phyloP scores from a whole-genome alignment of 2,329 filamentous ascomycete genomes.

The Diaporthe sp. region DNA sequence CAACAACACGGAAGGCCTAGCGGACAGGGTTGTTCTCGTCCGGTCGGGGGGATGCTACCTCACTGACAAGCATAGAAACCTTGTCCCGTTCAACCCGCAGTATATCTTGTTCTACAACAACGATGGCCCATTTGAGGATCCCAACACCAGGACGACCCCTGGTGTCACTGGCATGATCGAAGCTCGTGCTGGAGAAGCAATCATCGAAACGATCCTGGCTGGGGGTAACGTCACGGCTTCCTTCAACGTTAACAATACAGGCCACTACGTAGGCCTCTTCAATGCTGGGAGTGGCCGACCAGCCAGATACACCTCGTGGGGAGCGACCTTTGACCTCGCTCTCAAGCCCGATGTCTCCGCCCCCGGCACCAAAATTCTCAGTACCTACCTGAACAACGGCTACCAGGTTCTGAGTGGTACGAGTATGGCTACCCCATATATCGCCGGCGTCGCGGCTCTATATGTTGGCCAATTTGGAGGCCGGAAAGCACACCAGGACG shows the following conservation, averaged over 20 bases:
- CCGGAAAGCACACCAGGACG: slow-evolving; percentile 22
- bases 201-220: slow-evolving; percentile 34
- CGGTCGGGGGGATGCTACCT: slow-evolving; percentile 44
- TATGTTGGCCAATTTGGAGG: slow-evolving; percentile 38
- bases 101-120: slow-evolving; percentile 54
- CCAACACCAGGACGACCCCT: slow-evolving; percentile 16
- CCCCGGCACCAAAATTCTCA: slow-evolving; percentile 53
- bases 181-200: slow-evolving; percentile 34
- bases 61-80: slow-evolving; percentile 47
- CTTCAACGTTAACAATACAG: slow-evolving; percentile 34
- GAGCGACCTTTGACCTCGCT: slow-evolving; percentile 51
- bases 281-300: slow-evolving; percentile 43
- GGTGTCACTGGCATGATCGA: slow-evolving; percentile 35
- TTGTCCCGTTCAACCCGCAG: slow-evolving; percentile 50
- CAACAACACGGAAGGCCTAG: slow-evolving; percentile 39
- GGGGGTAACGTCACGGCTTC: slow-evolving; percentile 37
- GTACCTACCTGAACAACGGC: slow-evolving; percentile 47
- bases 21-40: slow-evolving; percentile 51
- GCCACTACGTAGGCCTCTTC: slow-evolving; percentile 36
- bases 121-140: slow-evolving; percentile 33
- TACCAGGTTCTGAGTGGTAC: slow-evolving; percentile 57
- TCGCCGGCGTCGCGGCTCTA: slow-evolving; percentile 51
- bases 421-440: slow-evolving; percentile 57
- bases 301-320: slow-evolving; percentile 51
- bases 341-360: slow-evolving; percentile 52